Base-by-base conservation (phyloP, 1,284 basidiomycete species). In the Ustilago hordei region DNA sequence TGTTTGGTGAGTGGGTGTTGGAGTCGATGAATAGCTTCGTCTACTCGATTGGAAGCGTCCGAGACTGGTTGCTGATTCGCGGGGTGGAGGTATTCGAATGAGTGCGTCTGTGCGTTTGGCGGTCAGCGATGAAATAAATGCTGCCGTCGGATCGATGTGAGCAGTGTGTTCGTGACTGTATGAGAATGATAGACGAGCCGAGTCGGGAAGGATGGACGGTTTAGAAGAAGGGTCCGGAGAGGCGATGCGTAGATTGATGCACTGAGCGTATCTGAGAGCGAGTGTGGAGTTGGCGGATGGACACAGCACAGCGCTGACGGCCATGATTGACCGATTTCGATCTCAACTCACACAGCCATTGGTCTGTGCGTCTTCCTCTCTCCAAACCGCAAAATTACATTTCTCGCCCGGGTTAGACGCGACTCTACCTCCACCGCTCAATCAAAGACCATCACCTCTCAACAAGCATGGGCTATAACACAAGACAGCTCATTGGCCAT, bases 221-320 rank as follows among this genome's bases (percentile, higher is more conserved):
- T 19, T 56, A 15, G 39, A 55, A 55, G 47, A 19, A 34, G 19
- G 53, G 53, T 55, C 17, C 35, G 56, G 35, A 48, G 34, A n/a
- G 43, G 23, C 34, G n/a, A n/a, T 60, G 36, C 19, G 35, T 35
- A 19, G 60, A 39, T 55, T 28, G 23, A 53, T 36, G 17, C 48
- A 8, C n/a, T 52, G 48, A 45, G 43, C 43, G 43, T 35, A 34
- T n/a, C 9, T 56, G 43, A 4, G 34, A 38, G 41, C 15, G 38
- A 41, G 68, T 70, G 69, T 71, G 69, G 69, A 71, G 69, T 64
- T 63, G 56, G 66, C 53, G 70, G 64, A 60, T 67, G 70, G 53
- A 11, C 19, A 23, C 19, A 48, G 60, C 41, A 19, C 52, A 32
- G 38, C 38, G 59, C 59, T 53, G 59, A 60, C 31, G n/a, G 17